Base-by-base conservation (phyloP, 1,139 yeast genomes). In the Diutina rugosa region DNA sequence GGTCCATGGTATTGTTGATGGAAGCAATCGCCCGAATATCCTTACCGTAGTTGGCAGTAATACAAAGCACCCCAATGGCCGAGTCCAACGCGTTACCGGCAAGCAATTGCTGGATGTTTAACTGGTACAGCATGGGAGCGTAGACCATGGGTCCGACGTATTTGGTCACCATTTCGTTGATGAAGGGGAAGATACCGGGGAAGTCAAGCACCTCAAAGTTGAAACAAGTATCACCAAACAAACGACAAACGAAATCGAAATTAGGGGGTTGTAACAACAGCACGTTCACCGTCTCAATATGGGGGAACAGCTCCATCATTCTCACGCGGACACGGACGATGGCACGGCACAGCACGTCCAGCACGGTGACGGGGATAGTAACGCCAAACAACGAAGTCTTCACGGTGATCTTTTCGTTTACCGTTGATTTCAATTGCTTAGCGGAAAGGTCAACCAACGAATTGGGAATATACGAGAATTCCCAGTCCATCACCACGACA, bases 401-500 rank as follows among this genome's bases (percentile, higher is more conserved):
- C 63, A 91, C 76, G 62, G 86, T 82, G 64, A 87, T 77, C 66
- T 82, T 84, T 64, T 93, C 96, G 69, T 90, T 90, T 51, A 90
- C 93, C 62, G 82, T 82, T 66, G 83, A 88, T 66, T 85, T 88
- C 70, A 86, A 69, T 69, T 93, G 98, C n/a, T 91, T 88, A 47
- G 83, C 81, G 59, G 89, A 89, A 63, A 90, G 74, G 69, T 93
- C 99, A 55, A 86, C 85, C 57, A 81, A 71, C 55, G 90, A 89
- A 69, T 89, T 89, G n/a, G 99, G 99, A 49, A 90, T 87, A 71
- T 90, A 89, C 1, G 96, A 84, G 57, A 87, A 74, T 56, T 85
- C 84, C 96, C 96, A 93, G 74, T 93, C 96, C 97, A 95, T 90
- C 55, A 93, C 97, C 16, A 91, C 96, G 58, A 93, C 85, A 66